Evolutionary conservation across 192 early-diverging fungal genomes (phyloP), one percentile per base, ranked within the genome.

Genomic region (Lunasporangiospora selenospora): DNA sequence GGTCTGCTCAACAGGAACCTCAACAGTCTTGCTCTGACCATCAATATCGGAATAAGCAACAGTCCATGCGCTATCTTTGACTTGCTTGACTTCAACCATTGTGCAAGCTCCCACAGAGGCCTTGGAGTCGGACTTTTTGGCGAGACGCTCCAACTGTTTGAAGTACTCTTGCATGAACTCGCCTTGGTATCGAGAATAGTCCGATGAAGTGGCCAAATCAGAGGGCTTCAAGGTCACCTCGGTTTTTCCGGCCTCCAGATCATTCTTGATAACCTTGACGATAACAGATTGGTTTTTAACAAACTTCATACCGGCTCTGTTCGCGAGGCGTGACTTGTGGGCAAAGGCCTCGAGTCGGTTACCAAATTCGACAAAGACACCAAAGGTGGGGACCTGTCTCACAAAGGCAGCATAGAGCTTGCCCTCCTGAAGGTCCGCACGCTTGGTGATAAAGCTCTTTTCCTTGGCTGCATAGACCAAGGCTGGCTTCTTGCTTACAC

Each of bases 171-270:
- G 56, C 53, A 88, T 50, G 75, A 86, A 84, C 54, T 86, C 84
- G 18, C 64, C 79, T 26, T 81, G 66, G 26, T 44, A 64, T 15
- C 78, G 15, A 48, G 79, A 78, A 30, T 78, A 70, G 8, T 76
- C 78, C 3, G 73, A 62, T n/a, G 63, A 40, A 8, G 62, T 32
- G n/a, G 77, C 61, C 13, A 73, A 77, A 4, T 66, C 78, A 0
- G 91, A 93, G 29, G 76, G 71, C 76, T 95, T 94, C 45, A 94
- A 78, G 21, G 85, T 81, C 16, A 93, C 75, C 9, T 84, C 69
- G 18, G 87, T 64, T 59, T 77, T 79, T 7, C 76, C 64, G 39
- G 61, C 73, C 16, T 78, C 78, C 36, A 18, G 42, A 29, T 92
- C 85, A 29, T 92, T 75, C 30, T 58, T 65, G 41, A 62, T 55